These are phyloP conservation scores for Calonectria pteridis DNA, from an alignment of 2,329 filamentous ascomycete genomes.

Conservation along the genomic window DNA sequence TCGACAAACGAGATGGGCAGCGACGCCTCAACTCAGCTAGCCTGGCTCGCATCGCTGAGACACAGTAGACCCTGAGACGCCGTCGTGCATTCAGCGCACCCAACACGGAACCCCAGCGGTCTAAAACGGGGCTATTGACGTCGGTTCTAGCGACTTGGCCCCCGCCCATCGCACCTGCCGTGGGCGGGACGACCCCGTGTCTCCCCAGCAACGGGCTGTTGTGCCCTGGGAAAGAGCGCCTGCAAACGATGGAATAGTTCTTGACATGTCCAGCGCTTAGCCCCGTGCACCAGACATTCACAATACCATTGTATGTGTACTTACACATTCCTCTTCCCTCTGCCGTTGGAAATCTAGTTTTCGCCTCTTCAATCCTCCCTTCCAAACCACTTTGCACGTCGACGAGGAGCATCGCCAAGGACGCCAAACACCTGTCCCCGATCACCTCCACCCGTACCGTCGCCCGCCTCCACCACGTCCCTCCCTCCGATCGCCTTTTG, in stretches of 20 bases:
- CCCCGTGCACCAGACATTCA: constrained; percentile 4
- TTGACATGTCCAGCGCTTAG: neutral
- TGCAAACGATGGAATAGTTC: neutral
- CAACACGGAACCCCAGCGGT: neutral
- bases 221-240: neutral
- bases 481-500: neutral
- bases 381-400: neutral
- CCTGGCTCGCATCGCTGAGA: constrained; percentile 5
- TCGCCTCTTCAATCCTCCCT: constrained; percentile 1
- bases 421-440: neutral
- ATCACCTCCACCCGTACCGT: neutral
- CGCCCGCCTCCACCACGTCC: neutral
- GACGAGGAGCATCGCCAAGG: neutral
- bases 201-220: constrained; percentile 39
- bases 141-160: constrained; percentile 24
- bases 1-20: constrained; percentile 9
- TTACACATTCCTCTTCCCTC: constrained; percentile 18
- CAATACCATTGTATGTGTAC: constrained; percentile 18
- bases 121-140: constrained; percentile 19
- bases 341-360: neutral
- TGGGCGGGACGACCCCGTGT: constrained; percentile 34
- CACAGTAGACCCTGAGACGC: constrained; percentile 2
- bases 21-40: constrained; percentile 15
- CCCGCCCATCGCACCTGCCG: constrained; percentile 20
- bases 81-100: neutral